Evolutionary conservation across 495 filamentous ascomycete species (phyloP).

Genomic region (Hypoxylon cercidicola): DNA sequence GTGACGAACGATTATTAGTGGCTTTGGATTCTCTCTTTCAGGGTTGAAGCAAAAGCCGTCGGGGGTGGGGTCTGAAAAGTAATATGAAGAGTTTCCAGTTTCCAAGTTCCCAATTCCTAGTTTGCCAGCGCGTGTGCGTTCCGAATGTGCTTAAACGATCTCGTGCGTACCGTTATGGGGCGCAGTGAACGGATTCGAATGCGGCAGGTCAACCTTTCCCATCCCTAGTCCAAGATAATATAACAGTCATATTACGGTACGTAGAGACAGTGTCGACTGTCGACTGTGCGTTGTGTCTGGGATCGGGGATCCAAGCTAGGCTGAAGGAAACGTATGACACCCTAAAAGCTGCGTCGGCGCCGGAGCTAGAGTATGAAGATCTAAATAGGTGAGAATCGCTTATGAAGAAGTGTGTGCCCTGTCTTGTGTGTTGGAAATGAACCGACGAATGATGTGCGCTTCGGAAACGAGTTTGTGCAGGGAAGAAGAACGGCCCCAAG

Average conservation of each 20-base stretch:
- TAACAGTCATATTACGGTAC: not conserved
- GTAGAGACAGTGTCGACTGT: conserved; percentile 1
- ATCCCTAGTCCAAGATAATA: conserved; percentile 16
- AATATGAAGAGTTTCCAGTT: no score
- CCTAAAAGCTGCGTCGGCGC: conserved; percentile 27
- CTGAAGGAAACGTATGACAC: conserved; percentile 36
- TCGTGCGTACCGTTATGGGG: conserved; percentile 25
- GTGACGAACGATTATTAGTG: conserved; percentile 25
- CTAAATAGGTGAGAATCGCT: conserved; percentile 25
- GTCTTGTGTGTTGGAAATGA: conserved; percentile 40
- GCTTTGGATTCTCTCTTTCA: conserved; percentile 27
- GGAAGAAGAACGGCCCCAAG: conserved; percentile 26
- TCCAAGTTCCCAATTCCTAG: no score
- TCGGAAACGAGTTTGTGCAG: conserved; percentile 43
- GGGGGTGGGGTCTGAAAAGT: conserved; percentile 26
- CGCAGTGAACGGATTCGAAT: conserved; percentile 30
- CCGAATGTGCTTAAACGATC: conserved; percentile 15
- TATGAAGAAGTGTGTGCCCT: conserved; percentile 18
- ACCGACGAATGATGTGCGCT: conserved; percentile 42
- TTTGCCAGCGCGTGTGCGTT: conserved; percentile 25
- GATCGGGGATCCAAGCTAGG: conserved; percentile 37
- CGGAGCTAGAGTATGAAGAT: conserved; percentile 39
- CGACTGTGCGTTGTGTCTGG: conserved; percentile 10
- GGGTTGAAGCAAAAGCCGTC: conserved; percentile 25
- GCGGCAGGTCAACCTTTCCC: conserved; percentile 34